These are phyloP conservation scores for Amanita thiersii DNA, from an alignment of 768 basidiomycete species.

Conservation along the genomic window DNA sequence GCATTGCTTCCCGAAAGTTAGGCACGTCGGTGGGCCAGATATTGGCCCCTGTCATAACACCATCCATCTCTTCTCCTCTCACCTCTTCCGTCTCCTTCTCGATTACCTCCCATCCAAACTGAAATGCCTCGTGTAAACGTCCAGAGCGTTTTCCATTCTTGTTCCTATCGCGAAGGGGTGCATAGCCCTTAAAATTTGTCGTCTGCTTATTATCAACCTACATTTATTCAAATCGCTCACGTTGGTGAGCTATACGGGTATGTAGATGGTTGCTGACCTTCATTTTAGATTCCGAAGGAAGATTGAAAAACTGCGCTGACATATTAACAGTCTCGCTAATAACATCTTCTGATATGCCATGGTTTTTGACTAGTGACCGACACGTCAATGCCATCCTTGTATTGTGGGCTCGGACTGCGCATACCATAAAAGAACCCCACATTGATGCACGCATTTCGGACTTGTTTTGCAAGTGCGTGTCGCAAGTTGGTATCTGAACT, in stretches of 20 bases:
- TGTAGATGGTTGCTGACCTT: neutral
- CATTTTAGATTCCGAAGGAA: neutral
- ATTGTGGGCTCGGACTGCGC: neutral
- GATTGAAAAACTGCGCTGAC: neutral
- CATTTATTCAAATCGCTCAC: too few relatives aligned
- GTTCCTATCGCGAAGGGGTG: slow-evolving; percentile 60
- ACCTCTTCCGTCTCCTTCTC: slow-evolving; percentile 23
- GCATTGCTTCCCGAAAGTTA: neutral
- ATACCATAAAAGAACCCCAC: neutral
- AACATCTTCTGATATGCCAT: slow-evolving; percentile 1
- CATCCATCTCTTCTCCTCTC: slow-evolving; percentile 15
- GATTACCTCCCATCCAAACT: slow-evolving; percentile 67
- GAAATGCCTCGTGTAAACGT: slow-evolving; percentile 88
- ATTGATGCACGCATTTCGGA: slow-evolving; percentile 1
- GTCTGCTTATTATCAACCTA: neutral
- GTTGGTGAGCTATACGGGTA: neutral
- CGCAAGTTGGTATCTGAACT: neutral
- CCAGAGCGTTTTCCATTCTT: slow-evolving; percentile 69
- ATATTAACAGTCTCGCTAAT: neutral
- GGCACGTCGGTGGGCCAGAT: slow-evolving; percentile 57
- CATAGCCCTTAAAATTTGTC: slow-evolving; percentile 44
- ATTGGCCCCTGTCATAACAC: slow-evolving; percentile 64
- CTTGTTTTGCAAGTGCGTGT: neutral
- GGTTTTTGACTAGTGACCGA: neutral
- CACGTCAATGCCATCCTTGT: too few relatives aligned